A percentile compares a stretch with the other conserved stretches of the same genome.
phyloP scores from a whole-genome alignment of 257 asterid species.

The Ajuga chamaepitys region DNA sequence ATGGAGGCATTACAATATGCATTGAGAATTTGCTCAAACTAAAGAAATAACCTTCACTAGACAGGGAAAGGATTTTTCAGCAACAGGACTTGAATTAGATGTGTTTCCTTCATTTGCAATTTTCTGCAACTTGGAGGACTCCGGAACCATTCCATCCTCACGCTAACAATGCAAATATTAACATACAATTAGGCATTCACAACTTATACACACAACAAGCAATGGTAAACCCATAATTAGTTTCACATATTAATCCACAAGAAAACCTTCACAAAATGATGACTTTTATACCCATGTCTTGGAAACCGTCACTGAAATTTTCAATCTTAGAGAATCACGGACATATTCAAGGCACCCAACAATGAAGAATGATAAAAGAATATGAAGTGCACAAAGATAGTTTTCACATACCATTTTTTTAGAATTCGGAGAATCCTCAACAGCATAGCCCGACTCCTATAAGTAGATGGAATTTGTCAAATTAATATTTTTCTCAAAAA shows the following conservation, averaged over 20 bases:
- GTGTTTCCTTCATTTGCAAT: constrained; percentile 28
- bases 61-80: constrained; percentile 55
- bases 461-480: constrained; percentile 16
- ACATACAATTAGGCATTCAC: neutral
- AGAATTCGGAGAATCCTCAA: constrained; percentile 43
- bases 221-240: neutral
- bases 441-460: constrained; percentile 43
- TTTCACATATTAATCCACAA: neutral
- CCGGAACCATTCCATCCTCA: constrained; percentile 38
- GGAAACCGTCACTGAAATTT: neutral
- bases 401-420: constrained; percentile 59
- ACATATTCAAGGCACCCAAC: neutral
- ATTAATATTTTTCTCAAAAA: neutral
- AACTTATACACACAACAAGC: neutral
- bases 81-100: constrained; percentile 27
- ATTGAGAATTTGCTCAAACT: neutral
- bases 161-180: constrained; percentile 30
- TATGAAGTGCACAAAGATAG: neutral
- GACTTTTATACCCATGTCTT: too few species aligned
- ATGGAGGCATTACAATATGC: neutral
- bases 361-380: neutral
- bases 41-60: constrained; percentile 58
- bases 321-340: neutral
- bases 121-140: constrained; percentile 27
- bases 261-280: neutral